phyloP scores from a whole-genome alignment of 2,329 filamentous ascomycete species.

The Mycocentrospora acerina region DNA sequence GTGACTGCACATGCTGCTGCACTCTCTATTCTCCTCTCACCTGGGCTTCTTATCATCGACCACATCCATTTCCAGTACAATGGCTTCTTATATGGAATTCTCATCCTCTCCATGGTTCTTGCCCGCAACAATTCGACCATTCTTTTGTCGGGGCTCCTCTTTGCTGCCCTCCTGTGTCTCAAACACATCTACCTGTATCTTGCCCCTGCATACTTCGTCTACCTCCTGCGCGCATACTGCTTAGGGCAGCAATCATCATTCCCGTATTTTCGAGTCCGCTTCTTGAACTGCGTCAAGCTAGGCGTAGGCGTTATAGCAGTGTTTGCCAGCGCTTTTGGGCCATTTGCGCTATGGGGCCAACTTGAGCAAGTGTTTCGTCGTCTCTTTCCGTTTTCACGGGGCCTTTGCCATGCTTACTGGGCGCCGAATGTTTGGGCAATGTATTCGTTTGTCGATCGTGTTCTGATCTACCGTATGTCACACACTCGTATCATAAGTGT shows the following conservation, averaged over 20 bases:
- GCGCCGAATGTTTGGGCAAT: slow-evolving; percentile 96
- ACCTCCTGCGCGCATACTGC: slow-evolving; percentile 85
- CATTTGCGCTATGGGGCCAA: slow-evolving; percentile 80
- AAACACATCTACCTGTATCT: slow-evolving; percentile 99
- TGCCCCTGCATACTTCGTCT: slow-evolving; percentile 93
- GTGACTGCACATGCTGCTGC: slow-evolving; percentile 81
- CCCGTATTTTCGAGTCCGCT: slow-evolving; percentile 64
- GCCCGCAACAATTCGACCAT: slow-evolving; percentile 75
- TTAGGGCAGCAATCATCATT: slow-evolving; percentile 76
- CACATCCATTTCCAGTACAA: slow-evolving; percentile 99
- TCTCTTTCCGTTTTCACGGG: slow-evolving; percentile 90
- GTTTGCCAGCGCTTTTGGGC: slow-evolving; percentile 81
- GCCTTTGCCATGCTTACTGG: slow-evolving; percentile 97
- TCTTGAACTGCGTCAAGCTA: slow-evolving; percentile 81
- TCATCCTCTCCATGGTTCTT: slow-evolving; percentile 82
- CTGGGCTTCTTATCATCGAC: slow-evolving; percentile 93
- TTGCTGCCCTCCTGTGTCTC: slow-evolving; percentile 83
- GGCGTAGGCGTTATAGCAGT: slow-evolving; percentile 70
- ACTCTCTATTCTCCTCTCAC: slow-evolving; percentile 85
- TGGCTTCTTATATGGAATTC: slow-evolving; percentile 88
- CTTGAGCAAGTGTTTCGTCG: slow-evolving; percentile 80
- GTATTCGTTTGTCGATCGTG: slow-evolving; percentile 86
- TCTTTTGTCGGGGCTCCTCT: slow-evolving; percentile 76
- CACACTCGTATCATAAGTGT: neutral
- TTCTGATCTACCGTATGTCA: slow-evolving; percentile 74